Base-by-base conservation (phyloP, 2,329 filamentous ascomycete species). In the Geoglossum cookeanum region DNA sequence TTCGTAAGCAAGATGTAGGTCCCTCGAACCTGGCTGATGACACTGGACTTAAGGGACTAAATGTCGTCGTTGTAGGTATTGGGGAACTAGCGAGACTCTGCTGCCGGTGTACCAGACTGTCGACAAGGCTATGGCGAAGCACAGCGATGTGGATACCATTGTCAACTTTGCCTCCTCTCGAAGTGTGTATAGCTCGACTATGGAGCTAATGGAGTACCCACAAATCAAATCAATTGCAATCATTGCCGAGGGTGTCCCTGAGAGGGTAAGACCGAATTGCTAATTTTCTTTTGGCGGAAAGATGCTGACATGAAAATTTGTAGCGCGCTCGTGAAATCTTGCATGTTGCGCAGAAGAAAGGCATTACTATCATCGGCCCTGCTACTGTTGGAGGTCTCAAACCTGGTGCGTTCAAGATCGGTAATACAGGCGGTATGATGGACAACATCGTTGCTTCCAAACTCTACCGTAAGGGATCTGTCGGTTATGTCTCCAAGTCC, bases 401-500 rank as follows among this genome's bases (percentile, higher is more conserved):
- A 83, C 92, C 92, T 61, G 92, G 92, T 72, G 87, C 87, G 72
- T 98, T 91, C 86, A 98, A 97, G 83, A 98, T 98, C 64, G 92
- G 92, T 72, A 98, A 98, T 81, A 98, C 92, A 67, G 92, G 92
- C 81, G 92, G 92, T 74, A 98, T 98, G 92, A 98, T 98, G 92
- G 92, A 98, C 81, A 98, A 98, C 82, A 98, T 98, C 68, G 92
- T 98, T 63, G 89, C 92, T 65, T 97, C 92, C 72, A 98, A 98
- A 84, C 87, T 98, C 61, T 98, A 98, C 84, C 91, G 92, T 75
- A 92, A 92, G 77, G 92, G 92, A 67, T 97, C 92, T 65, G 90
- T 98, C 64, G 92, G 88, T 67, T 98, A 98, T 74, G 92, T 98
- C 74, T 97, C 91, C 80, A 98, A 98, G 81, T 98, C 92, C 59